Conservation (phyloP, 257 asterid genomes). For the Plantago ovata region DNA sequence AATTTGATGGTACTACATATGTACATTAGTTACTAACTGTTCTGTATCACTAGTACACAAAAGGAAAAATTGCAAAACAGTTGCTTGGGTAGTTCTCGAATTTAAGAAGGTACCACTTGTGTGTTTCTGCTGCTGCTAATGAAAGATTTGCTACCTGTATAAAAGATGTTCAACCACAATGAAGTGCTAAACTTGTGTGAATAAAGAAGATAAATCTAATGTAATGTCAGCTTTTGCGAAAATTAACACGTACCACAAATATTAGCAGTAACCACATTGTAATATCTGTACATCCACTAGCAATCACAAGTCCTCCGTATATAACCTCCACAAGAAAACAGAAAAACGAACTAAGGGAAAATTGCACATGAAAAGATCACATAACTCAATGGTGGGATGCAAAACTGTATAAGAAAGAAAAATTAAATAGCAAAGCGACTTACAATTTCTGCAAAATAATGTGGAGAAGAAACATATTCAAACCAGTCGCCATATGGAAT, state of each 20-base stretch:
- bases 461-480: slow-evolving; percentile 84
- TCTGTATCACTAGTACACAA: slow-evolving; percentile 28
- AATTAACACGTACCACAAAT: slow-evolving; percentile 63
- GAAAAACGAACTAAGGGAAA: neutral
- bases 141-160: slow-evolving; percentile 79
- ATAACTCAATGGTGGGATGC: neutral
- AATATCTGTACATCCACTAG: slow-evolving; percentile 66
- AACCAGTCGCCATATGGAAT: slow-evolving; percentile 95
- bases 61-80: slow-evolving; percentile 64
- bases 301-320: slow-evolving; percentile 74
- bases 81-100: slow-evolving; percentile 77
- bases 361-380: neutral
- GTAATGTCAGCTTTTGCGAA: neutral
- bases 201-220: neutral
- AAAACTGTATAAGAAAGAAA: slow-evolving; percentile 8
- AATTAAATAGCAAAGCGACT: slow-evolving; percentile 12
- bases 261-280: slow-evolving; percentile 69
- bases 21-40: neutral
- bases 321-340: slow-evolving; percentile 51
- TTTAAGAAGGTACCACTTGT: slow-evolving; percentile 68
- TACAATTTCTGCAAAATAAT: slow-evolving; percentile 92
- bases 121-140: slow-evolving; percentile 75
- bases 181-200: neutral
- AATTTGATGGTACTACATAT: neutral
- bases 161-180: neutral